These are phyloP conservation scores for Penicillium olsonii DNA, from an alignment of 2,329 filamentous ascomycete genomes.

Conservation along the genomic window DNA sequence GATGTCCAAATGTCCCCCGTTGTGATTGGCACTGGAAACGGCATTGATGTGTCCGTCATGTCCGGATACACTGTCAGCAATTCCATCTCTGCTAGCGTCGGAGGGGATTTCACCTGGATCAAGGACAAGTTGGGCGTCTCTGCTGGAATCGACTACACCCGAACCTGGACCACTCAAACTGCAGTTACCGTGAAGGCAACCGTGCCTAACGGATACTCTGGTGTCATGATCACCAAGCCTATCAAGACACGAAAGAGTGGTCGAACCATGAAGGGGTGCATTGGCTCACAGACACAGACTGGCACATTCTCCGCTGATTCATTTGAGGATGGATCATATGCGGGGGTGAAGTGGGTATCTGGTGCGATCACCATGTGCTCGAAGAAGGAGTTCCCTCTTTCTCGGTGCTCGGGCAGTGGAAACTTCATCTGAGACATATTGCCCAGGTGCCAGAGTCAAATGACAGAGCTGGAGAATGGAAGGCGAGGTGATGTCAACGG, in stretches of 20 bases:
- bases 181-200: slow-evolving; percentile 7
- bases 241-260: slow-evolving; percentile 8
- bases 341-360: slow-evolving; percentile 5
- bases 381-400: slow-evolving; percentile 8
- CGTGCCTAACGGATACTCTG: slow-evolving; percentile 5
- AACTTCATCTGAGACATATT: slow-evolving; percentile 8
- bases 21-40: slow-evolving; percentile 3
- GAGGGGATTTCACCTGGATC: background rate
- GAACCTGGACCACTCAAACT: slow-evolving; percentile 8
- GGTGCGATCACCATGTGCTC: slow-evolving; percentile 6
- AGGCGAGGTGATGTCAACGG: too few relatives aligned
- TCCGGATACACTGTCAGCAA: slow-evolving; percentile 5
- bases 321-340: slow-evolving; percentile 4
- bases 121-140: slow-evolving; percentile 7
- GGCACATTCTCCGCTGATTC: slow-evolving; percentile 9
- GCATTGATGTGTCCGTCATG: slow-evolving; percentile 7
- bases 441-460: too few relatives aligned
- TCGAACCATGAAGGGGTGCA: slow-evolving; percentile 3
- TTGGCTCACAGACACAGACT: slow-evolving; percentile 3
- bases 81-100: background rate
- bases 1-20: slow-evolving; percentile 10
- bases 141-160: slow-evolving; percentile 1
- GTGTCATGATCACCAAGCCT: slow-evolving; percentile 8
- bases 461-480: too few relatives aligned
- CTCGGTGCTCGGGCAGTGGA: slow-evolving; percentile 3